Evolutionary conservation across 2,329 filamentous ascomycete species (phyloP).

Genomic region (Fusarium sublunatum): DNA sequence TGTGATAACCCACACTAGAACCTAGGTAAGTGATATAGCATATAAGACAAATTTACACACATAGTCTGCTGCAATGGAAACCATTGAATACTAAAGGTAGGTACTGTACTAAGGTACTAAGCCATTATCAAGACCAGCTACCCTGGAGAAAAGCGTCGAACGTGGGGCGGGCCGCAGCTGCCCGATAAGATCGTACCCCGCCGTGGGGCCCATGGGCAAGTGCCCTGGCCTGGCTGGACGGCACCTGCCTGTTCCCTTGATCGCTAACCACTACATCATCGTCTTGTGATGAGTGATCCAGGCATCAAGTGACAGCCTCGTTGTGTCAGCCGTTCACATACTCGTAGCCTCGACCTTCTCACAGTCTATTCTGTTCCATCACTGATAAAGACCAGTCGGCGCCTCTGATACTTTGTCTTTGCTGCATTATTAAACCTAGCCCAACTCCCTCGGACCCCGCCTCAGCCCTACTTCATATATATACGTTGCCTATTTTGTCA

Average conservation of each 20-base stretch:
- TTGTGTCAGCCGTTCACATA: conserved; percentile 32
- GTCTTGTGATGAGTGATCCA: conserved; percentile 40
- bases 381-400: conserved; percentile 6
- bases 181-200: conserved; percentile 36
- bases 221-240: conserved; percentile 15
- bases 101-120: too few species aligned
- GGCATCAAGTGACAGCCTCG: conserved; percentile 44
- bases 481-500: conserved; percentile 3
- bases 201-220: conserved; percentile 32
- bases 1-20: too few species aligned
- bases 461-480: conserved; percentile 17
- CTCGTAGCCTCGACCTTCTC: conserved; percentile 5
- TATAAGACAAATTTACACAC: too few species aligned
- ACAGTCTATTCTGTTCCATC: conserved; percentile 1
- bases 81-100: too few species aligned
- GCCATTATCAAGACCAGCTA: not conserved
- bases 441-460: conserved; percentile 28
- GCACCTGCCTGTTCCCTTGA: conserved; percentile 32
- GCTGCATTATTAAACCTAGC: conserved; percentile 24
- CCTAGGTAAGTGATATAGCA: too few species aligned
- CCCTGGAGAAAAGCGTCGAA: conserved; percentile 3
- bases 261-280: conserved; percentile 41
- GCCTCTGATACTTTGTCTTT: not conserved
- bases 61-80: too few species aligned
- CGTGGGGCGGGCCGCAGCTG: not conserved